Percentiles rank a stretch among this genome's conserved stretches.
Evolutionary conservation across 805 yeast genomes (phyloP).

Genomic region (Candida tallmaniae): DNA sequence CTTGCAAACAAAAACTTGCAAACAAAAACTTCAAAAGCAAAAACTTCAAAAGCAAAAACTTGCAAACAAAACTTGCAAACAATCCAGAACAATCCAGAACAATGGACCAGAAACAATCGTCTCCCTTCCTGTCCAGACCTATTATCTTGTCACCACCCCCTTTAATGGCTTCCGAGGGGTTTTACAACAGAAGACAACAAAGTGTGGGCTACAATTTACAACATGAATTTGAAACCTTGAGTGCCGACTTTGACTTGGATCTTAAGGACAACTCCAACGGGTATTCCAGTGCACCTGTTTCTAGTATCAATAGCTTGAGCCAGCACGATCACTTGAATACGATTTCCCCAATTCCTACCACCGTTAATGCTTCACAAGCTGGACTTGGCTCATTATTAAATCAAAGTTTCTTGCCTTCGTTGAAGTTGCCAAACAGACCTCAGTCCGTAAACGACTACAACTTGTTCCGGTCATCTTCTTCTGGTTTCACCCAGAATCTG

Average conservation of each 20-base stretch:
- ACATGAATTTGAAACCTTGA: conserved; percentile 44
- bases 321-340: conserved; percentile 4
- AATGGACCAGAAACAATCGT: conserved; percentile 14
- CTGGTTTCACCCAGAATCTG: conserved; percentile 2
- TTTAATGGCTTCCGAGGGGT: conserved; percentile 16
- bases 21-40: no score
- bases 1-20: no score
- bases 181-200: conserved; percentile 31
- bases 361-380: conserved; percentile 13
- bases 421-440: conserved; percentile 35
- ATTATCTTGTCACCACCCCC: conserved; percentile 41
- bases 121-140: conserved; percentile 26
- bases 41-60: no score
- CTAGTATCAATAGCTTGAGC: conserved; percentile 1
- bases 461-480: conserved; percentile 7
- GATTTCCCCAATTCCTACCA: conserved; percentile 11
- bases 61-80: neutral
- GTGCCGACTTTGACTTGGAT: conserved; percentile 43
- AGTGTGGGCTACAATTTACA: conserved; percentile 44
- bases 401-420: conserved; percentile 22
- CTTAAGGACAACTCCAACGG: conserved; percentile 17
- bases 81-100: neutral
- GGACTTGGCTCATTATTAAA: conserved; percentile 25
- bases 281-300: neutral
- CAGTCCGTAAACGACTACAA: conserved; percentile 40